These are phyloP conservation scores for Linnemannia exigua DNA, from an alignment of 192 early-diverging fungal species.

Conservation along the genomic window DNA sequence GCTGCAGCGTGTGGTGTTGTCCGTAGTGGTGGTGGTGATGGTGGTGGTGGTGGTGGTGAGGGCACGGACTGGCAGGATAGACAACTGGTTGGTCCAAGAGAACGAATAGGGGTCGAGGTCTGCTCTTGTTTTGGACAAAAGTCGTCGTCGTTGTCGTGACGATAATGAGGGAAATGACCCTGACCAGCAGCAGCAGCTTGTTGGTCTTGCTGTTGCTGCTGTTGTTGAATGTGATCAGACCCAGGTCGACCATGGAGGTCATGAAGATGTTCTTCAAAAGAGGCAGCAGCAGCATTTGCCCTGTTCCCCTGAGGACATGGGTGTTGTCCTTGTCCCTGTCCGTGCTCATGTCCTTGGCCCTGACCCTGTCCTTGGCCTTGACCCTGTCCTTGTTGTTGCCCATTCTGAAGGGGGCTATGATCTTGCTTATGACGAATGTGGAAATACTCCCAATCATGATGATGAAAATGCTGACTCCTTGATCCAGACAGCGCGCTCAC, in stretches of 20 bases:
- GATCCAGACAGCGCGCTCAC: too few relatives aligned
- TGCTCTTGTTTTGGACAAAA: background rate
- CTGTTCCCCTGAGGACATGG: background rate
- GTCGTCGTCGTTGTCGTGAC: background rate
- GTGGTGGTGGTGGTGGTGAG: conserved; percentile 4
- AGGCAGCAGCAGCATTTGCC: background rate
- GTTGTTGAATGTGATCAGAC: background rate
- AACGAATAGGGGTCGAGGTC: conserved; percentile 9
- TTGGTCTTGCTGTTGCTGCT: background rate
- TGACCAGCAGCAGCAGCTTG: background rate
- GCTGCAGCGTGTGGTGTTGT: background rate
- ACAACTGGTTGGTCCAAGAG: conserved; percentile 5
- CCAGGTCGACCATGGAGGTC: background rate
- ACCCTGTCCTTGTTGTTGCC: background rate
- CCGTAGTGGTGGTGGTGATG: background rate
- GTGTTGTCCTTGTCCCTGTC: conserved; percentile 2
- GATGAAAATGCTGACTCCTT: too few relatives aligned
- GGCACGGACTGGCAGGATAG: conserved; percentile 25
- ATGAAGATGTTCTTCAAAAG: conserved; percentile 1
- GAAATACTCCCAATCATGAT: background rate
- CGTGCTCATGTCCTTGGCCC: background rate
- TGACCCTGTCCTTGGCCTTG: background rate
- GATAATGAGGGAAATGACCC: background rate
- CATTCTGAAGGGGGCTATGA: background rate
- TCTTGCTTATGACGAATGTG: conserved; percentile 14